Percentiles rank a stretch among this genome's conserved stretches.
phyloP scores from a whole-genome alignment of 306 rosid species.

The Cucumis melo region DNA sequence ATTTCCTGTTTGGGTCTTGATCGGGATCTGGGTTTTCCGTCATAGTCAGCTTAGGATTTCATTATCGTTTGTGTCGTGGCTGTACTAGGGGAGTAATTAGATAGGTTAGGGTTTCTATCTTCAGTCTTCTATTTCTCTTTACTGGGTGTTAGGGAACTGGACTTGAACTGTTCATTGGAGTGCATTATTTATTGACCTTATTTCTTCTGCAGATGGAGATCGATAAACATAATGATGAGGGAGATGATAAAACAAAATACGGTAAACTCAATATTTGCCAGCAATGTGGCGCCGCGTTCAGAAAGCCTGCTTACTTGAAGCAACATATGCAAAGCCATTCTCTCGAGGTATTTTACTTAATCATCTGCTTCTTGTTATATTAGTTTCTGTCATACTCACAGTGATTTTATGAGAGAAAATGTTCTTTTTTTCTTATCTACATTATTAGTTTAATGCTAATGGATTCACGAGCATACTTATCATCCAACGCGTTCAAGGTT shows the following conservation, averaged over 20 bases:
- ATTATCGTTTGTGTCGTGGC: not conserved
- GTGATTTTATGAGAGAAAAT: not conserved
- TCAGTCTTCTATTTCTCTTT: not conserved
- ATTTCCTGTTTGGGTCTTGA: not conserved
- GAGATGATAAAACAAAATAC: slow-evolving; percentile 6
- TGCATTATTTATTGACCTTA: not conserved
- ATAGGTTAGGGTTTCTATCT: not conserved
- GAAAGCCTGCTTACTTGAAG: slow-evolving; percentile 54
- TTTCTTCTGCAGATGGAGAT: slow-evolving; percentile 29
- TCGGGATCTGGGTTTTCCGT: not conserved
- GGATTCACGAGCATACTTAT: not conserved
- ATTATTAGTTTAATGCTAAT: not conserved
- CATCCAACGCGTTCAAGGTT: not conserved
- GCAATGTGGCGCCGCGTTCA: slow-evolving; percentile 61
- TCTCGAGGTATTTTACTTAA: slow-evolving; percentile 36
- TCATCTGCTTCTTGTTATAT: not conserved
- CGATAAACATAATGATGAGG: slow-evolving; percentile 17
- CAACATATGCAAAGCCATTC: slow-evolving; percentile 86
- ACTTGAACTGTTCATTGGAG: not conserved
- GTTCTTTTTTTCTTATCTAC: not conserved
- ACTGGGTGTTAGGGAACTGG: not conserved
- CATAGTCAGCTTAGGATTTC: not conserved
- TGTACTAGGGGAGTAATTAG: not conserved
- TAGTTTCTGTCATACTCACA: not conserved
- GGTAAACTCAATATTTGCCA: slow-evolving; percentile 35